Base-by-base conservation (phyloP, 2,329 filamentous ascomycete genomes). In the Ophiostoma montium region DNA sequence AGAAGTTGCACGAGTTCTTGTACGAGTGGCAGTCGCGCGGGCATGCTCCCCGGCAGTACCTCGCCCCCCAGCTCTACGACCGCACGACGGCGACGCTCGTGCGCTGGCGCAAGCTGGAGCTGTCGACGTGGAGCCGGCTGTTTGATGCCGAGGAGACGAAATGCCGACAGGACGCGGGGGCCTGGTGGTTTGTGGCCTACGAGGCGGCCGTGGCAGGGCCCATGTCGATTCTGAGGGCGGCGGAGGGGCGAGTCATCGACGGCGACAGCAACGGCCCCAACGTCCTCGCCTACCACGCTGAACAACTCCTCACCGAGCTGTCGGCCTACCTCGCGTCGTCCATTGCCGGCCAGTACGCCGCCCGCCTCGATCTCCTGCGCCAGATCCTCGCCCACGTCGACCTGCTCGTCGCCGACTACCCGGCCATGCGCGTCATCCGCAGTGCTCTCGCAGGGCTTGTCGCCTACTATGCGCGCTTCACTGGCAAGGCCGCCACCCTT, bases 121-220 rank as follows among this genome's bases (percentile, higher is more conserved):
- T 98, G 23, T 84, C 85, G 0, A 95, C 90, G 0, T 98, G 92
- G 92, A 81, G 85, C 33, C 84, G 82, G 38, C 66, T 98, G 3
- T 83, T 98, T 52, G 86, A 95, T 56, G 79, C 85, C 62, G 92
- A 98, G 63, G 74, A 80, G 35, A 72, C 77, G 48, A 87, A 84
- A 58, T 88, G 82, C 57, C 71, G 81, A 19, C 76, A 86, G 45
- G 82, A 87, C 59, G 88, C 90, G 2, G 82, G 80, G 57, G 82
- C 84, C 15, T 98, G 92, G 92, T 98, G 89, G 82, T 98, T 95
- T 58, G 75, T 96, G 52, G 88, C 90, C 1, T 98, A 95, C 59
- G 87, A 96, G 63, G 86, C 83, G 5, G 78, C 94, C 38, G 75
- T 98, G 56, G 82, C 80, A 3, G 82, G 81, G 10, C 84, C 89